These are phyloP conservation scores for Penicillium sp. DNA, from an alignment of 2,329 filamentous ascomycete species.

Conservation along the genomic window DNA sequence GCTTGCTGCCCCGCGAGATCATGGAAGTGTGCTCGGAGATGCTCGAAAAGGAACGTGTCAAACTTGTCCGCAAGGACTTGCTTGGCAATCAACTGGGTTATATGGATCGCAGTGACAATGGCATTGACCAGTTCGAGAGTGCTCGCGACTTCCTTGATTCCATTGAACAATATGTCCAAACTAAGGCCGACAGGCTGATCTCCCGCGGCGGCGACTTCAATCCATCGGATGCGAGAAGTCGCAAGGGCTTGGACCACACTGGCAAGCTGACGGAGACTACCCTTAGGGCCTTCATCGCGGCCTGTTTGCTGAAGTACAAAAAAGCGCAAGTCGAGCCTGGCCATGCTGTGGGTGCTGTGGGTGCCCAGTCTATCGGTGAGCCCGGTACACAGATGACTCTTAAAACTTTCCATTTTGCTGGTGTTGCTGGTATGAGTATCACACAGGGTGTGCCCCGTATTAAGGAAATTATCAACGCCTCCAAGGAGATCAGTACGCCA, in stretches of 20 bases:
- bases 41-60: constrained; percentile 69
- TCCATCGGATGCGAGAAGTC: constrained; percentile 33
- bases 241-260: constrained; percentile 65
- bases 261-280: constrained; percentile 81
- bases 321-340: constrained; percentile 91
- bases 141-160: constrained; percentile 79
- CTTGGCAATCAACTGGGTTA: constrained; percentile 68
- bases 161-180: constrained; percentile 72
- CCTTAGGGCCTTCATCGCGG: constrained; percentile 73
- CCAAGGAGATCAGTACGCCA: constrained; percentile 89
- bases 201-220: constrained; percentile 38
- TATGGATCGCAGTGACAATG: constrained; percentile 69
- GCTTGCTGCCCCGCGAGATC: constrained; percentile 76
- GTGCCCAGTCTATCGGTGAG: constrained; percentile 96
- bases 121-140: constrained; percentile 78
- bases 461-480: constrained; percentile 99
- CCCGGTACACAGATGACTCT: constrained; percentile 99
- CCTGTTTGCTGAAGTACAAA: constrained; percentile 88
- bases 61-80: constrained; percentile 66
- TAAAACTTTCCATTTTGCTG: constrained; percentile 99
- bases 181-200: constrained; percentile 65
- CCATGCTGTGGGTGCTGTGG: constrained; percentile 93
- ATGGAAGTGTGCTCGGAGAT: constrained; percentile 68
- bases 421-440: constrained; percentile 99
- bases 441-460: constrained; percentile 99